Conservation (phyloP, 2,329 filamentous ascomycete genomes). For the Claviceps citrina region DNA sequence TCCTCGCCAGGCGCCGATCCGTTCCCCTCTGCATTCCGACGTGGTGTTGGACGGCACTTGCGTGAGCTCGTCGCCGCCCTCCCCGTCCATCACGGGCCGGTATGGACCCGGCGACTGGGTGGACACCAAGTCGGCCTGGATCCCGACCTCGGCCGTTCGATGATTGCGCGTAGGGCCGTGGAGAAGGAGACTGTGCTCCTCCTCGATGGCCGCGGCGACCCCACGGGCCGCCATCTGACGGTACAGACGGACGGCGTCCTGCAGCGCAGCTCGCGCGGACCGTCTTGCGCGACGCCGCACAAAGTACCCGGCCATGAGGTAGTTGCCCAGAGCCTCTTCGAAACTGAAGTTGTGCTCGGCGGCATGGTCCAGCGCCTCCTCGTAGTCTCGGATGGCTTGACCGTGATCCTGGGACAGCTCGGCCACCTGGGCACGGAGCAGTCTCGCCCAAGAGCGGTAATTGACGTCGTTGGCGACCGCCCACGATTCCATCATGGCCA, state of each 20-base stretch:
- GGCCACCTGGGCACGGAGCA: conserved; percentile 52
- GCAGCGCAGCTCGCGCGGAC: conserved; percentile 52
- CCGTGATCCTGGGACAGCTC: conserved; percentile 46
- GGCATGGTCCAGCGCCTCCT: conserved; percentile 57
- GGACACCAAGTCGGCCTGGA: conserved; percentile 57
- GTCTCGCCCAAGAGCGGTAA: conserved; percentile 52
- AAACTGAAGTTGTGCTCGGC: conserved; percentile 50
- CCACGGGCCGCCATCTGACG: conserved; percentile 54
- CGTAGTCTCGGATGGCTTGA: conserved; percentile 47
- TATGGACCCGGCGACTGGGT: conserved; percentile 39
- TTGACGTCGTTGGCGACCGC: conserved; percentile 51
- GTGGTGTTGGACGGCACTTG: conserved; percentile 29
- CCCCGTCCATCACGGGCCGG: conserved; percentile 28
- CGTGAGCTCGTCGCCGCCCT: conserved; percentile 26
- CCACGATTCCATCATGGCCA: conserved; percentile 48
- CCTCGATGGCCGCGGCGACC: conserved; percentile 51
- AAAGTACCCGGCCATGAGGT: conserved; percentile 58
- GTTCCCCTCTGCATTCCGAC: conserved; percentile 38
- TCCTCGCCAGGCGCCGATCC: conserved; percentile 48
- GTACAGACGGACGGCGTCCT: conserved; percentile 53
- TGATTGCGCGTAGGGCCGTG: conserved; percentile 44
- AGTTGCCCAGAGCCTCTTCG: conserved; percentile 59
- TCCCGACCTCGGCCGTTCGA: conserved; percentile 44
- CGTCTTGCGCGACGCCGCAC: conserved; percentile 48
- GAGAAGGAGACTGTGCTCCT: conserved; percentile 52